Evolutionary conservation across 2,329 filamentous ascomycete genomes (phyloP), one percentile per base, ranked within the genome.

Genomic region (Pseudogymnoascus sp.): DNA sequence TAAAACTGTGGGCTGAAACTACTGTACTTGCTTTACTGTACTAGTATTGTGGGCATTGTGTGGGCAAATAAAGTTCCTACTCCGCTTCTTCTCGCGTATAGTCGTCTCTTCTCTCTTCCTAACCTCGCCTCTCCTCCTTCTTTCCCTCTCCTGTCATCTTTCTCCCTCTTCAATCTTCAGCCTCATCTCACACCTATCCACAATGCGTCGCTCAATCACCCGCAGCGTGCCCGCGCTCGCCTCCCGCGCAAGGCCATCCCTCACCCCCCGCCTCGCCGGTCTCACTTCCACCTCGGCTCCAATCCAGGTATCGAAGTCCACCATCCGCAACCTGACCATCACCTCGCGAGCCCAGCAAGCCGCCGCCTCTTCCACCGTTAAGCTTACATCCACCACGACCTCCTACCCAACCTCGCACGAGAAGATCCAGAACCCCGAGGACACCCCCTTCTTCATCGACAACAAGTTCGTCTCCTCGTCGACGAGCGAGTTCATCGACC

Each of bases 361-460:
- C 81, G 29, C 77, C 79, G 63, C 77, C 77, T 54, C 78, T 79
- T n/a, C 54, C 77, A 10, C 29, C 26, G 33, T 35, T 4, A 41
- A 17, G 13, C 75, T 85, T 60, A 77, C 79, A 44, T 83, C 80
- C 61, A 82, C 80, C 17, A 77, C 83, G 9, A 80, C 80, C 54
- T 81, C 76, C 72, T 93, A 87, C 74, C 88, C 87, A 26, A 87
- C 79, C 61, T 84, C 80, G 21, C 90, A 94, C 77, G 86, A 88
- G 60, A 85, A 84, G 76, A 85, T 91, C 68, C 70, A 81, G 67
- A 75, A 83, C 63, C 85, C 88, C 37, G 76, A 81, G 68, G 84
- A 92, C 72, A 93, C 90, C 11, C 87, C 85, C 29, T 92, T 89
- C 78, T 94, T 94, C 74, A 73, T 94, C 68, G 83, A 94, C 79